These are phyloP conservation scores for Margaritispora aquatica DNA, from an alignment of 495 filamentous ascomycete genomes.

Conservation along the genomic window DNA sequence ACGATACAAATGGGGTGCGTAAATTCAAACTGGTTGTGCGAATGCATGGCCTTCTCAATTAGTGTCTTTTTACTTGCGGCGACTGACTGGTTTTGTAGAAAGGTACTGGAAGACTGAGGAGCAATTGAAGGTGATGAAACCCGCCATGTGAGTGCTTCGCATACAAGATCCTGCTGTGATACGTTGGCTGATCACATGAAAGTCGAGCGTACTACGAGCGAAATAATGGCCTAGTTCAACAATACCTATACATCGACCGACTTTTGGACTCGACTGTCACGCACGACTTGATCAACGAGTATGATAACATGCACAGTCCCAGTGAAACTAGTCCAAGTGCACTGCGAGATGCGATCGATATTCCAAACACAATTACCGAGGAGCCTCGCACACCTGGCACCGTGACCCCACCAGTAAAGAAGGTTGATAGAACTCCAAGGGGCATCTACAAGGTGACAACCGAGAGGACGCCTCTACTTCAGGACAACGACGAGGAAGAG, in stretches of 20 bases:
- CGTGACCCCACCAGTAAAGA: constrained; percentile 22
- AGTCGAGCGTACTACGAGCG: constrained; percentile 77
- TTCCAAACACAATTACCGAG: constrained; percentile 54
- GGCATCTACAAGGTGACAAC: constrained; percentile 71
- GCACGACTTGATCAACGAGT: constrained; percentile 81
- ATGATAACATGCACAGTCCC: constrained; percentile 46
- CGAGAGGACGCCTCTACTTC: constrained; percentile 57
- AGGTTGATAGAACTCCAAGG: constrained; percentile 71
- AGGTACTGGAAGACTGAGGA: constrained; percentile 66
- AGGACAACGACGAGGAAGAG: constrained; percentile 20
- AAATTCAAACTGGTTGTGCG: not conserved
- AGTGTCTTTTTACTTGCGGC: not conserved
- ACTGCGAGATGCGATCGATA: constrained; percentile 30
- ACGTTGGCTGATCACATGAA: constrained; percentile 7
- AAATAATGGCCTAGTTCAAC: constrained; percentile 74
- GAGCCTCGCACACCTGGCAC: constrained; percentile 18
- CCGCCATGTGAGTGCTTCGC: constrained; percentile 46
- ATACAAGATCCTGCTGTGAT: not conserved
- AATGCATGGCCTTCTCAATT: not conserved
- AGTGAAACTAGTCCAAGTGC: constrained; percentile 26
- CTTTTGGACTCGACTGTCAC: constrained; percentile 83
- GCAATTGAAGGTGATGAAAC: constrained; percentile 57
- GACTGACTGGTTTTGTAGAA: constrained; percentile 27
- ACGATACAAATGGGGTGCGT: constrained; percentile 54
- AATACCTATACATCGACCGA: constrained; percentile 89